Percentiles rank a stretch among this genome's conserved stretches.
Evolutionary conservation across 2,329 filamentous ascomycete genomes (phyloP).

Genomic region (Golovinomyces cichoracearum): DNA sequence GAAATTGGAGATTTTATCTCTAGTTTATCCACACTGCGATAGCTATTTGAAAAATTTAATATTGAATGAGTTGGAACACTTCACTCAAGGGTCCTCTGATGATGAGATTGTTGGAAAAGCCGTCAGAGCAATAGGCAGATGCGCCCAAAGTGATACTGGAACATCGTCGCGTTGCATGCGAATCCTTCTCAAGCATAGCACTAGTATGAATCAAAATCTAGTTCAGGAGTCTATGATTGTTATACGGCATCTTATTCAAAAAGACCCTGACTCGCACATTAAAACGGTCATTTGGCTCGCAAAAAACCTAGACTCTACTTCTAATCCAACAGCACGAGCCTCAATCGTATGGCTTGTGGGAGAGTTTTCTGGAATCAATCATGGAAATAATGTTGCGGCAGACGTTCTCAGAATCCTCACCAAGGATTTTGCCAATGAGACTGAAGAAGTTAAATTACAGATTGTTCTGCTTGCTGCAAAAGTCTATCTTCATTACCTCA

Average conservation of each 20-base stretch:
- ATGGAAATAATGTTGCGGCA: constrained; percentile 70
- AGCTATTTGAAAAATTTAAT: constrained; percentile 59
- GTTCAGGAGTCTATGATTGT: constrained; percentile 87
- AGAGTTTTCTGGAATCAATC: constrained; percentile 60
- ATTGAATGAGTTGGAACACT: constrained; percentile 80
- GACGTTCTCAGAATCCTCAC: constrained; percentile 75
- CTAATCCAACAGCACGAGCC: constrained; percentile 65
- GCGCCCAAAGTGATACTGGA: constrained; percentile 49
- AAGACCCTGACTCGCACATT: constrained; percentile 54
- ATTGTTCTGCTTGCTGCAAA: constrained; percentile 87
- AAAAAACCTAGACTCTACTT: constrained; percentile 70
- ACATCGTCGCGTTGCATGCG: constrained; percentile 58
- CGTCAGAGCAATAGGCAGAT: constrained; percentile 77
- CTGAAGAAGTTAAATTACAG: constrained; percentile 66
- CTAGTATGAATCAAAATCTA: constrained; percentile 61
- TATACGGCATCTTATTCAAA: constrained; percentile 83
- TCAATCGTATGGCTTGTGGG: constrained; percentile 96
- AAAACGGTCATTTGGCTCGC: constrained; percentile 72
- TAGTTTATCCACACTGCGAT: constrained; percentile 68
- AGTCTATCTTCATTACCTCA: constrained; percentile 74
- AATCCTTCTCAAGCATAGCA: constrained; percentile 64
- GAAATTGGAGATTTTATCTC: constrained; percentile 71
- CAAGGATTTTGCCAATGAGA: constrained; percentile 62
- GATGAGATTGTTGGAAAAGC: constrained; percentile 62
- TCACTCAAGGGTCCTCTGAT: constrained; percentile 44